Conservation (phyloP, 345 rosid species). For the Ceriops tagal region DNA sequence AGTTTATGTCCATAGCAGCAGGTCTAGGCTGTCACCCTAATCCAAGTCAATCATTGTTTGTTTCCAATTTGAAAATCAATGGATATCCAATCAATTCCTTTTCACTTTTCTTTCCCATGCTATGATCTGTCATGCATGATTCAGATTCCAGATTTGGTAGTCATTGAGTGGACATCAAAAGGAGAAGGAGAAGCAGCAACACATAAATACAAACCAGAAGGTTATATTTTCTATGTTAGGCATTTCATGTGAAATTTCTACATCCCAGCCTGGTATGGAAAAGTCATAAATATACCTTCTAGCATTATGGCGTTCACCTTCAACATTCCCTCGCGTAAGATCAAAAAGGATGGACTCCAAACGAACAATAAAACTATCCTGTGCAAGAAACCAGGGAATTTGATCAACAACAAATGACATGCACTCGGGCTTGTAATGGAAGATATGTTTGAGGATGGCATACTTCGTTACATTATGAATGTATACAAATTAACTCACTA, state of each 20-base stretch:
- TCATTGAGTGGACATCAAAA: too few relatives aligned
- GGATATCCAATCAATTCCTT: too few relatives aligned
- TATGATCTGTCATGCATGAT: too few relatives aligned
- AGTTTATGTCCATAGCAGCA: too few relatives aligned
- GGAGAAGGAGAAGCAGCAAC: too few relatives aligned
- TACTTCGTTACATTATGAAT: neutral
- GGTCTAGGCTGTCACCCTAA: too few relatives aligned
- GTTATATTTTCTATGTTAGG: neutral
- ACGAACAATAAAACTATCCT: slow-evolving; percentile 57
- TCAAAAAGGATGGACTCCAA: slow-evolving; percentile 62
- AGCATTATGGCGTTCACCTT: slow-evolving; percentile 51
- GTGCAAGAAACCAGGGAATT: slow-evolving; percentile 21
- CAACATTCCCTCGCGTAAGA: slow-evolving; percentile 42
- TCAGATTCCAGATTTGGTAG: too few relatives aligned
- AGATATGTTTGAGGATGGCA: neutral
- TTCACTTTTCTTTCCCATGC: too few relatives aligned
- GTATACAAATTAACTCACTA: neutral
- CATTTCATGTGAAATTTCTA: neutral
- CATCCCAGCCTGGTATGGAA: neutral
- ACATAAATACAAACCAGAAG: too few relatives aligned
- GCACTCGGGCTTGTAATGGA: neutral
- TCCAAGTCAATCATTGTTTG: too few relatives aligned
- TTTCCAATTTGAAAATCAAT: too few relatives aligned
- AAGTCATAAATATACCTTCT: slow-evolving; percentile 38
- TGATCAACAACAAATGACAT: neutral